Percentiles rank a stretch among this genome's conserved stretches.
Conservation (phyloP, 2,329 filamentous ascomycete genomes). For the Hirsutella minnesotensis region DNA sequence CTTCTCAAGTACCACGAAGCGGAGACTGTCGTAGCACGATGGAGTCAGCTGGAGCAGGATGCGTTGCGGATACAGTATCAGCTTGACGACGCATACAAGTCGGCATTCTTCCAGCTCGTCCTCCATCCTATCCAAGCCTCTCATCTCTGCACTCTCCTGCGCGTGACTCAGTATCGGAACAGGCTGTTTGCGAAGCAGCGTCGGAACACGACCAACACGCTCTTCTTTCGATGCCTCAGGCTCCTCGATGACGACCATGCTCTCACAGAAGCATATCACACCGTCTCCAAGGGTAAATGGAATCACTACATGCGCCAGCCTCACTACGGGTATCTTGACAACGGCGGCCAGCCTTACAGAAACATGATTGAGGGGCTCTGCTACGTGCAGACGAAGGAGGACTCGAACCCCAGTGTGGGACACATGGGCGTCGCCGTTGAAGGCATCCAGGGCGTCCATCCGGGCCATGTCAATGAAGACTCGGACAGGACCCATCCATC, state of each 20-base stretch:
- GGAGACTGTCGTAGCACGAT: slow-evolving; percentile 38
- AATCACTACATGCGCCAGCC: slow-evolving; percentile 40
- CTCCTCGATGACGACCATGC: slow-evolving; percentile 39
- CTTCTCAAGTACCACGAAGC: slow-evolving; percentile 49
- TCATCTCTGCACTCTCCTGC: slow-evolving; percentile 38
- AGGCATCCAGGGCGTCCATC: slow-evolving; percentile 20
- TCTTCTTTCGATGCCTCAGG: slow-evolving; percentile 33
- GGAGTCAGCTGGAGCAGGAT: slow-evolving; percentile 32
- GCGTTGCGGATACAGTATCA: slow-evolving; percentile 32
- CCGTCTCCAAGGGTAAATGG: slow-evolving; percentile 41
- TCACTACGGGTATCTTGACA: slow-evolving; percentile 30
- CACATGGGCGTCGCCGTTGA: slow-evolving; percentile 21
- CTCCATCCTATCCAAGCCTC: slow-evolving; percentile 48
- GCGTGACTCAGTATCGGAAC: slow-evolving; percentile 34
- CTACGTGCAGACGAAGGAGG: slow-evolving; percentile 38
- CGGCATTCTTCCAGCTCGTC: slow-evolving; percentile 49
- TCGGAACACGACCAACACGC: slow-evolving; percentile 40
- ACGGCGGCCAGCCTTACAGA: slow-evolving; percentile 26
- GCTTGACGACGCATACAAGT: slow-evolving; percentile 28
- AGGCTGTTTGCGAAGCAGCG: slow-evolving; percentile 42
- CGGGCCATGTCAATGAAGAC: slow-evolving; percentile 36
- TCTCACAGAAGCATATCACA: slow-evolving; percentile 38
- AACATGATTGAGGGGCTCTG: slow-evolving; percentile 43
- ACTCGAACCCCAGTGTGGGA: slow-evolving; percentile 31
- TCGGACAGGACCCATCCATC: slow-evolving; percentile 36